A percentile compares a stretch with the other conserved stretches of the same genome.
Conservation (phyloP, 1,139 yeast genomes). For the Scheffersomyces parashehatae region DNA sequence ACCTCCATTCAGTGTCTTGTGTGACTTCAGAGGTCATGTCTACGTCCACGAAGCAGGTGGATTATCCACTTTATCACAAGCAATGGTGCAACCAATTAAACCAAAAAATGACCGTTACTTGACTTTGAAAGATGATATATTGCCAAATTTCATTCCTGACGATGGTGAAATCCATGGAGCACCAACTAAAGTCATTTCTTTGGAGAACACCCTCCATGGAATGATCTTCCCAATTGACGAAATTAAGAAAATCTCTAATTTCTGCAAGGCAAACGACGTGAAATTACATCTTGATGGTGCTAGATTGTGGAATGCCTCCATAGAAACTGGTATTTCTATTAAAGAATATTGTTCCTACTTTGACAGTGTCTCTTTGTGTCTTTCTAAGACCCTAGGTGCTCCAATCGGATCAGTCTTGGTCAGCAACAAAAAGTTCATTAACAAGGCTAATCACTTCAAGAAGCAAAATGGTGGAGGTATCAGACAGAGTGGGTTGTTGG, state of each 20-base stretch:
- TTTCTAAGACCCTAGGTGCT: constrained; percentile 91
- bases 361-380: constrained; percentile 86
- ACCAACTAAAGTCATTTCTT: constrained; percentile 80
- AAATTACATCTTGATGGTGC: constrained; percentile 92
- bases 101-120: constrained; percentile 75
- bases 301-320: constrained; percentile 89
- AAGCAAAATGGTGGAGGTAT: constrained; percentile 96
- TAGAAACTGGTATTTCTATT: constrained; percentile 69
- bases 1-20: constrained; percentile 83
- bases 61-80: constrained; percentile 82
- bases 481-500: constrained; percentile 83
- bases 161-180: constrained; percentile 88
- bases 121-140: constrained; percentile 74
- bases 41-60: constrained; percentile 89
- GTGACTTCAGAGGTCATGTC: constrained; percentile 86
- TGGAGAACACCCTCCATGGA: constrained; percentile 90
- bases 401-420: constrained; percentile 92
- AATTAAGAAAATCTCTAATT: constrained; percentile 66
- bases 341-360: constrained; percentile 74
- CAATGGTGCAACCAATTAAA: constrained; percentile 83
- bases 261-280: constrained; percentile 66
- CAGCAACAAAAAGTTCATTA: constrained; percentile 60
- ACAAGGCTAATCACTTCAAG: constrained; percentile 81
- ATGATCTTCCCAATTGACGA: constrained; percentile 81
- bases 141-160: constrained; percentile 64